phyloP scores from a whole-genome alignment of 768 basidiomycete genomes.

The Boletus vermiculosoides region DNA sequence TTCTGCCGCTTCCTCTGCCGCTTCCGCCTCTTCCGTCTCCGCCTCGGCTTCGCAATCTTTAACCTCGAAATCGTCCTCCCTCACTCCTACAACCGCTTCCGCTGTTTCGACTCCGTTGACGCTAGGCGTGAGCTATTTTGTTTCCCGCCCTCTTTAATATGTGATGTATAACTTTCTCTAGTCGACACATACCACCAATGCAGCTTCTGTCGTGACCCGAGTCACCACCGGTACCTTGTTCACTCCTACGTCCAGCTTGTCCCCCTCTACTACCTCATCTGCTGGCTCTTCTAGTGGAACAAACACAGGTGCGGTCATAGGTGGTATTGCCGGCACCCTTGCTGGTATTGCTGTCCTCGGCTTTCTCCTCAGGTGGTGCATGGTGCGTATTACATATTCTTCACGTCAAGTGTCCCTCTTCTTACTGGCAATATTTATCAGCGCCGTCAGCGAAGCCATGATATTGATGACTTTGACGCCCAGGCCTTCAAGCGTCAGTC shows the following conservation, averaged over 20 bases:
- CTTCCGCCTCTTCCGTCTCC: constrained; percentile 3
- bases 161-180: background rate
- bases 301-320: constrained; percentile 31
- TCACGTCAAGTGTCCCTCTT: background rate
- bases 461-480: constrained; percentile 49
- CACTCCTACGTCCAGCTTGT: constrained; percentile 1
- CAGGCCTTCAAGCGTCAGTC: constrained; percentile 63
- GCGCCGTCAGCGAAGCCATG: constrained; percentile 43
- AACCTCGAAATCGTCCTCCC: constrained; percentile 6
- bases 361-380: constrained; percentile 45
- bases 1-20: constrained; percentile 6
- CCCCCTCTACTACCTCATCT: constrained; percentile 28
- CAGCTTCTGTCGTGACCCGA: background rate
- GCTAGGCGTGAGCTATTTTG: constrained; percentile 23
- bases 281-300: constrained; percentile 37
- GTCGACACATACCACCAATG: background rate
- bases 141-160: background rate
- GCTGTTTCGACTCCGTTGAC: background rate
- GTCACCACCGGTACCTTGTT: background rate
- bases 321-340: constrained; percentile 48
- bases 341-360: constrained; percentile 39
- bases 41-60: background rate
- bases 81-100: constrained; percentile 1
- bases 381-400: constrained; percentile 36
- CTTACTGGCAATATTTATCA: constrained; percentile 20